Conservation (phyloP, 352 stramenopile species). For the Aphanomyces stellatus region DNA sequence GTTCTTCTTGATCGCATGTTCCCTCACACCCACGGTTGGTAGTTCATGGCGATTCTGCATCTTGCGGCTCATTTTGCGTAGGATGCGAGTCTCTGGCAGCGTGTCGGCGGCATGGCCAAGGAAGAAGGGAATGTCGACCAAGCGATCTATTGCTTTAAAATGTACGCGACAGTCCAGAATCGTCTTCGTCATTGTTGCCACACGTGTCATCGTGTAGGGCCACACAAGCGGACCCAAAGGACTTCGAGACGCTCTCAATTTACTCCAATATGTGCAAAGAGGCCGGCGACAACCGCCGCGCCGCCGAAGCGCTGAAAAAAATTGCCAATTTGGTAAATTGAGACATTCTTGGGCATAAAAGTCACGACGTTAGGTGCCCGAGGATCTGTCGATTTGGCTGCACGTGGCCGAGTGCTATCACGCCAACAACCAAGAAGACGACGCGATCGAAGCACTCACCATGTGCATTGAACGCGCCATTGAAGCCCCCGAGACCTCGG, state of each 20-base stretch:
- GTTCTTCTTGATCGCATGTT: conserved; percentile 82
- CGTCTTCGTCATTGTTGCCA: not conserved
- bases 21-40: conserved; percentile 35
- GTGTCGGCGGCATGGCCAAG: conserved; percentile 73
- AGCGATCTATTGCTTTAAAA: conserved; percentile 80
- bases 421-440: conserved; percentile 79
- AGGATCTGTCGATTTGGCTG: conserved; percentile 78
- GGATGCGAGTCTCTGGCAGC: conserved; percentile 79
- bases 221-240: conserved; percentile 65
- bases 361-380: conserved; percentile 27
- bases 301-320: conserved; percentile 77
- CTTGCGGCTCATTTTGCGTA: conserved; percentile 26
- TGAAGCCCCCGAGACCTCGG: conserved; percentile 30
- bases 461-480: conserved; percentile 72
- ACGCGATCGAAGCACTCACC: conserved; percentile 73
- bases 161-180: conserved; percentile 20
- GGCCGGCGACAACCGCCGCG: conserved; percentile 62
- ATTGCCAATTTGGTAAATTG: conserved; percentile 29
- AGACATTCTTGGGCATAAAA: not conserved
- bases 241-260: conserved; percentile 73
- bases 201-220: conserved; percentile 21
- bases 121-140: conserved; percentile 83
- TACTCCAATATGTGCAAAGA: conserved; percentile 74
- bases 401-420: conserved; percentile 82
- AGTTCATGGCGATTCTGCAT: not conserved